A percentile compares a stretch with the other conserved stretches of the same genome.
Evolutionary conservation across 495 filamentous ascomycete genomes (phyloP).

Genomic region (Articulospora tetracladia): DNA sequence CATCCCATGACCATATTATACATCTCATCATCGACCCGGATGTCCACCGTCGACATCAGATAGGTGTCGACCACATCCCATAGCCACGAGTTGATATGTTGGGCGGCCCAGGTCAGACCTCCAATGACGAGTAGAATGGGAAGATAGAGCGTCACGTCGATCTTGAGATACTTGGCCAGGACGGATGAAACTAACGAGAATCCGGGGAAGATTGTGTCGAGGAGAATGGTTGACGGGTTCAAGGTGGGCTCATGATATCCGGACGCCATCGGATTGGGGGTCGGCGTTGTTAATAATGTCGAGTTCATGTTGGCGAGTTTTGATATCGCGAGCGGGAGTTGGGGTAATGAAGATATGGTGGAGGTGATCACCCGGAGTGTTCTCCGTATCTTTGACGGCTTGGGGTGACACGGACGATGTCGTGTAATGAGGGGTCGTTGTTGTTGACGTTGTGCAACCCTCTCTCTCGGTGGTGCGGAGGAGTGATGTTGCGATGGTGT

Average conservation of each 20-base stretch:
- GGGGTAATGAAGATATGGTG: not conserved
- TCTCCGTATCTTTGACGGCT: not conserved
- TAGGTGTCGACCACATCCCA: constrained; percentile 35
- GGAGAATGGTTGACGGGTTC: constrained; percentile 18
- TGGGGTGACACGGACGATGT: not conserved
- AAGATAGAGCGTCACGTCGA: constrained; percentile 71
- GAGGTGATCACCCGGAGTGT: not conserved
- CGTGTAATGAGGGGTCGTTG: not conserved
- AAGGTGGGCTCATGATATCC: not conserved
- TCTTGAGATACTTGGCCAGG: constrained; percentile 53
- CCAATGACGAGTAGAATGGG: constrained; percentile 52
- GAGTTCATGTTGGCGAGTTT: not conserved
- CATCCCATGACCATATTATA: constrained; percentile 69
- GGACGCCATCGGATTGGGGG: not conserved
- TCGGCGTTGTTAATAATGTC: not conserved
- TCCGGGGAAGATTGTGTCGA: constrained; percentile 26
- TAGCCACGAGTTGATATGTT: constrained; percentile 44
- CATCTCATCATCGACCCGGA: constrained; percentile 63
- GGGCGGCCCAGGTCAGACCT: constrained; percentile 43
- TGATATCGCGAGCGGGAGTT: not conserved
- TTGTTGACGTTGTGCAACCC: not conserved
- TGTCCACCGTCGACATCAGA: constrained; percentile 58
- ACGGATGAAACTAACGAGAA: constrained; percentile 37
- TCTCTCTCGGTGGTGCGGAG: no score
- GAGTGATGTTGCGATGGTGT: no score